These are phyloP conservation scores for Scytalidium lignicola DNA, from an alignment of 2,329 filamentous ascomycete genomes.

Conservation along the genomic window DNA sequence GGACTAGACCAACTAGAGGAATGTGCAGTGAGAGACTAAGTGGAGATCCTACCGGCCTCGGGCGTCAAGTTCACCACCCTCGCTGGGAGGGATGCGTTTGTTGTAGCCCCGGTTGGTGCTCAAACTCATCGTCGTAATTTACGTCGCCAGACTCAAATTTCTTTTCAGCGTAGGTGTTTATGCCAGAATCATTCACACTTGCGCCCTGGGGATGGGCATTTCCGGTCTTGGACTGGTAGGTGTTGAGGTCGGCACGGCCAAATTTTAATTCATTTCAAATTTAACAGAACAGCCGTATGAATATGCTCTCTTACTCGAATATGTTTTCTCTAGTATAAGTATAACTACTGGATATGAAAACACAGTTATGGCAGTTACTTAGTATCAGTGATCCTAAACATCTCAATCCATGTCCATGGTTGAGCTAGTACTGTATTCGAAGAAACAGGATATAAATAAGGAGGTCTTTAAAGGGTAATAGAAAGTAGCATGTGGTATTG, in stretches of 20 bases:
- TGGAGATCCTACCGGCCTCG: constrained; percentile 35
- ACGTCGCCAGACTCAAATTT: constrained; percentile 37
- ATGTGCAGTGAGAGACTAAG: neutral
- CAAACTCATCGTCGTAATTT: constrained; percentile 35
- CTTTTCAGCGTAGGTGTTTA: constrained; percentile 36
- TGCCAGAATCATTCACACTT: constrained; percentile 37
- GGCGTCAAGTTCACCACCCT: constrained; percentile 40
- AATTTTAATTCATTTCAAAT: constrained; percentile 35
- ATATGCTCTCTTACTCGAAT: no score
- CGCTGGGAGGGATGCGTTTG: constrained; percentile 39
- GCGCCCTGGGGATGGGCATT: constrained; percentile 32
- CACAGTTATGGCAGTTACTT: no score
- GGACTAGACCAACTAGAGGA: no score
- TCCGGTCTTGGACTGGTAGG: constrained; percentile 43
- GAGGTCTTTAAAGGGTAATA: no score
- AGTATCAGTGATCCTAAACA: no score
- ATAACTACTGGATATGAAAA: no score
- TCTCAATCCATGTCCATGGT: no score
- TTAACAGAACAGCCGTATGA: no score
- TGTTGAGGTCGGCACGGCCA: constrained; percentile 43
- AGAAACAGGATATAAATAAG: no score
- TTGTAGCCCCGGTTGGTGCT: constrained; percentile 42
- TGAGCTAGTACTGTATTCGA: no score
- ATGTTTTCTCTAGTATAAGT: no score
- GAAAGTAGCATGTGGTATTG: no score